These are phyloP conservation scores for Eutrema yunnanense DNA, from an alignment of 345 rosid species.

Conservation along the genomic window DNA sequence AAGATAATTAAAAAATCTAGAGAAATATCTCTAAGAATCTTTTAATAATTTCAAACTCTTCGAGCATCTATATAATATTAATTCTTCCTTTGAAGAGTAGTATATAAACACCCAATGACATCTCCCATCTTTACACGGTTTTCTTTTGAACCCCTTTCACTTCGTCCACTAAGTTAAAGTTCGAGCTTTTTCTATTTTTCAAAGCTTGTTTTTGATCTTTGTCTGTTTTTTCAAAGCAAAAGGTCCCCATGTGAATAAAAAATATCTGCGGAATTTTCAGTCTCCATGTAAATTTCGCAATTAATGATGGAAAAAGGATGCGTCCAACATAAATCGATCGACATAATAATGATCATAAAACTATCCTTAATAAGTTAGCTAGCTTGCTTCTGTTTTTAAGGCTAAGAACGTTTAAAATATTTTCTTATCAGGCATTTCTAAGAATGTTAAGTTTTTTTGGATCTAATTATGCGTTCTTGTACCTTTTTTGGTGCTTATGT, in stretches of 20 bases:
- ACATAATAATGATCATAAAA: not conserved
- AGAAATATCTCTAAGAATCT: not conserved
- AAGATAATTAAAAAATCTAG: not conserved
- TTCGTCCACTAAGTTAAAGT: not conserved
- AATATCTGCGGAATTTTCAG: slow-evolving; percentile 11
- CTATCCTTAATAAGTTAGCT: not conserved
- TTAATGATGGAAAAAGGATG: not conserved
- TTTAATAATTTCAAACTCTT: not conserved
- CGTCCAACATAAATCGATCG: not conserved
- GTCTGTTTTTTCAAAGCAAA: not conserved
- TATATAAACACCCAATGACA: not conserved
- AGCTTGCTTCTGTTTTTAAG: not conserved
- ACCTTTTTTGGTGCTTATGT: not conserved
- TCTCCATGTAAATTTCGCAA: slow-evolving; percentile 12
- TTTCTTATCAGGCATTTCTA: not conserved
- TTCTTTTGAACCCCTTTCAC: not conserved
- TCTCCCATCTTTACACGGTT: not conserved
- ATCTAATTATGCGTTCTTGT: not conserved
- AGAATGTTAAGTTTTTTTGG: not conserved
- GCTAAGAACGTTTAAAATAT: not conserved
- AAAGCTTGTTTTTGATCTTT: not conserved
- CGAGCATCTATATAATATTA: not conserved
- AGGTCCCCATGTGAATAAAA: not conserved
- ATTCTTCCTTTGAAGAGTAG: not conserved
- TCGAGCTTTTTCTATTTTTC: not conserved